Conservation (phyloP, 352 stramenopile genomes). For the Globisporangium orthogonon region DNA sequence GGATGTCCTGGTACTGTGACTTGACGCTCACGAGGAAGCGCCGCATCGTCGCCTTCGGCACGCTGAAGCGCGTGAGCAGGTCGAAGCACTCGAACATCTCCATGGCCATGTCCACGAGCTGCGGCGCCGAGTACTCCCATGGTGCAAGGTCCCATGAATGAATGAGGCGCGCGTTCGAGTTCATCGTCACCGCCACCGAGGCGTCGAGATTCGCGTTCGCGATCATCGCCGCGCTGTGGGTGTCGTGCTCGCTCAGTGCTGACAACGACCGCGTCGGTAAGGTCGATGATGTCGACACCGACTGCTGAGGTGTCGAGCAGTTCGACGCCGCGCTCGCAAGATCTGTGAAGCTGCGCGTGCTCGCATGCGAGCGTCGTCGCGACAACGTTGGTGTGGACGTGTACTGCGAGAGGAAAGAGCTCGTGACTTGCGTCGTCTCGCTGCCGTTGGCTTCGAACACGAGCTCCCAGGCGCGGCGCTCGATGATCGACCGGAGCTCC, state of each 20-base stretch:
- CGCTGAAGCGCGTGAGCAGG: conserved; percentile 48
- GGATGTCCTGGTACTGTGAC: conserved; percentile 70
- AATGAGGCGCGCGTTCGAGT: conserved; percentile 11
- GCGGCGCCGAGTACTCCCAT: conserved; percentile 47
- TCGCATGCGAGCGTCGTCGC: conserved; percentile 15
- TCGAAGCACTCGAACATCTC: conserved; percentile 74
- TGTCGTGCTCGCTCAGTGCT: conserved; percentile 20
- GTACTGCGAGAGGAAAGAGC: conserved; percentile 72
- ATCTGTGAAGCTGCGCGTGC: conserved; percentile 14
- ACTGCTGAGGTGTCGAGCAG: neutral
- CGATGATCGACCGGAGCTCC: conserved; percentile 56
- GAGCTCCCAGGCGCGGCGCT: conserved; percentile 64
- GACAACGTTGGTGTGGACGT: conserved; percentile 43
- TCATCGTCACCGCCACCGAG: neutral
- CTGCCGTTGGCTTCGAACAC: conserved; percentile 58
- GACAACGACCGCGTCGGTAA: neutral
- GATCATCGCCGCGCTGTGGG: conserved; percentile 26
- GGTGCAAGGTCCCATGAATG: conserved; percentile 52
- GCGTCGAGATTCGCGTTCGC: conserved; percentile 28
- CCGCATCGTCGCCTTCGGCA: conserved; percentile 49
- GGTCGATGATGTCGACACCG: neutral
- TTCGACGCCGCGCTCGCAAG: conserved; percentile 9
- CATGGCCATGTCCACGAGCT: conserved; percentile 60
- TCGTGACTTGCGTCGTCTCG: conserved; percentile 40
- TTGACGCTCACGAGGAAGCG: conserved; percentile 65